phyloP scores from a whole-genome alignment of 306 rosid species.

The Prunus davidiana region DNA sequence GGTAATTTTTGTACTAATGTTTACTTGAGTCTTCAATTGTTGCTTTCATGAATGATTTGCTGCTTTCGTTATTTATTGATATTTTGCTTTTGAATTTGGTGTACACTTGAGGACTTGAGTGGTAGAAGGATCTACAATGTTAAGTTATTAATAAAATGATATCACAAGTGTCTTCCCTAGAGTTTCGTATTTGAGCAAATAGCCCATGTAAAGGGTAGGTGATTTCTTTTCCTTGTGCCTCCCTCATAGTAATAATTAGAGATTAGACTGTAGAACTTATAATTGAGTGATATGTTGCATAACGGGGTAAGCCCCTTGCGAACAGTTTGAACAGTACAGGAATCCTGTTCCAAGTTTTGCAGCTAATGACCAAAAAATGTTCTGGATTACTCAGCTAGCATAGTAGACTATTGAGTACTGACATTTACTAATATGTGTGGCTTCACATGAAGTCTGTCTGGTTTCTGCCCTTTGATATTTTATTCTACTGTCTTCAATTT shows the following conservation, averaged over 20 bases:
- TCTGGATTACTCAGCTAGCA: background rate
- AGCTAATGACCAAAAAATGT: background rate
- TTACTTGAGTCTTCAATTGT: background rate
- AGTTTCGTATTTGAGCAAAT: background rate
- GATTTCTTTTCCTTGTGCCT: background rate
- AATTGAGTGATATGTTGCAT: background rate
- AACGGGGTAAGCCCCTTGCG: background rate
- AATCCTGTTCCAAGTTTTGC: background rate
- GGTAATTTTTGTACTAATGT: background rate
- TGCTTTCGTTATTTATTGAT: background rate
- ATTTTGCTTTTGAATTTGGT: background rate
- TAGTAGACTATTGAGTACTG: background rate
- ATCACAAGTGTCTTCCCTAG: background rate
- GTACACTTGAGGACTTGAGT: background rate
- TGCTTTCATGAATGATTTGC: background rate
- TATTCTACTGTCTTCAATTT: background rate
- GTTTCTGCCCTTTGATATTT: background rate
- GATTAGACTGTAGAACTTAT: background rate
- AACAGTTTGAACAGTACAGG: background rate
- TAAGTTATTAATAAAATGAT: background rate
- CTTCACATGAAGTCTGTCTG: background rate
- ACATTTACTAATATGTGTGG: background rate
- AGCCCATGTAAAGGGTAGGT: background rate
- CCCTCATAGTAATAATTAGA: background rate
- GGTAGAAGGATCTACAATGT: background rate